phyloP scores from a whole-genome alignment of 2,329 filamentous ascomycete species.

The Stenocarpella maydis region DNA sequence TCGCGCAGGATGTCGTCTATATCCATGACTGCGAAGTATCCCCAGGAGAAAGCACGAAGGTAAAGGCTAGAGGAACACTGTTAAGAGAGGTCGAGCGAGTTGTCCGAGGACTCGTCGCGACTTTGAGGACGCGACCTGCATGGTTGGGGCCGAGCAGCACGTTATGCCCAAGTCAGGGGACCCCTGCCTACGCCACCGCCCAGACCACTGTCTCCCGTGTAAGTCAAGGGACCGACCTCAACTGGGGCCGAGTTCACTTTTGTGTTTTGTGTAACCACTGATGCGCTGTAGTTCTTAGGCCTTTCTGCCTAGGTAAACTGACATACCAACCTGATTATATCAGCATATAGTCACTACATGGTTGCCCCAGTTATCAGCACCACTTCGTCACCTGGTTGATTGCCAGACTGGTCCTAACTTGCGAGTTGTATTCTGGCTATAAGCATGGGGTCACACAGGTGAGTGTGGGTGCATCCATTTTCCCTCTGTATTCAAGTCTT shows the following conservation, averaged over 20 bases:
- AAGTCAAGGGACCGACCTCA: neutral
- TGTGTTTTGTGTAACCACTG: neutral
- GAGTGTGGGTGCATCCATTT: too few species aligned
- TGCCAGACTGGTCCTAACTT: too few species aligned
- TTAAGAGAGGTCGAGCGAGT: neutral
- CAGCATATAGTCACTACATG: neutral
- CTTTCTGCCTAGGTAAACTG: too few species aligned
- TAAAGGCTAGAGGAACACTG: neutral
- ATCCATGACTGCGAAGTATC: constrained; percentile 61
- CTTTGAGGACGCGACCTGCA: constrained; percentile 17
- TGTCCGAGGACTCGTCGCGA: neutral
- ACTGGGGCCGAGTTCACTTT: neutral
- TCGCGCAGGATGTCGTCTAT: constrained; percentile 83
- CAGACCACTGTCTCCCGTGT: neutral
- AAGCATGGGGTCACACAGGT: too few species aligned
- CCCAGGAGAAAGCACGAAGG: neutral
- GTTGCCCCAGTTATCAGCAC: neutral
- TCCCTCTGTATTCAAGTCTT: too few species aligned
- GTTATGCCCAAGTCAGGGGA: neutral
- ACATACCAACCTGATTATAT: too few species aligned
- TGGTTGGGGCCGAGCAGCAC: neutral
- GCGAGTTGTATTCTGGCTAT: too few species aligned
- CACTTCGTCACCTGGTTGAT: neutral
- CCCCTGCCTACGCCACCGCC: neutral
- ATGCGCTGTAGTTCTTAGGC: neutral